phyloP scores from a whole-genome alignment of 805 yeast species.

The Ogataea neopini region DNA sequence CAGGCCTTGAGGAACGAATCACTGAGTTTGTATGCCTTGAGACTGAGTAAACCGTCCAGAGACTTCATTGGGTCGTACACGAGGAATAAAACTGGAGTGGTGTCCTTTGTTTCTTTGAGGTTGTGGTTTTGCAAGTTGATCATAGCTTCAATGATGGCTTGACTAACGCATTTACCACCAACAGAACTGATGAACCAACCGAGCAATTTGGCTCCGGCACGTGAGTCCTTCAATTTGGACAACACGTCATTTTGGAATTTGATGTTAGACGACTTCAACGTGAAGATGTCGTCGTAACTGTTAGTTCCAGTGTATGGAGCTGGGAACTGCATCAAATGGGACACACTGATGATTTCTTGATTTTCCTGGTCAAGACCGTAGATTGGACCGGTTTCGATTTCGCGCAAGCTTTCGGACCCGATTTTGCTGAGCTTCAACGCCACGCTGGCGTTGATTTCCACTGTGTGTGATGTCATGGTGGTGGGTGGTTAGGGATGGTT shows the following conservation, averaged over 20 bases:
- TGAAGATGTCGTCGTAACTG: conserved; percentile 52
- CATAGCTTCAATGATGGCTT: conserved; percentile 67
- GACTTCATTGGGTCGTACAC: conserved; percentile 72
- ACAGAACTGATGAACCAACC: conserved; percentile 81
- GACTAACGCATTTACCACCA: conserved; percentile 68
- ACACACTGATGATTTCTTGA: conserved; percentile 41
- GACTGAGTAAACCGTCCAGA: conserved; percentile 58
- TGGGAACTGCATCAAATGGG: conserved; percentile 73
- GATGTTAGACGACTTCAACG: conserved; percentile 55
- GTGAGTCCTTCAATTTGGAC: conserved; percentile 58
- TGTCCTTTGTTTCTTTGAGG: conserved; percentile 29
- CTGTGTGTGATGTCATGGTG: conserved; percentile 23
- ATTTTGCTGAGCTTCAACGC: conserved; percentile 65
- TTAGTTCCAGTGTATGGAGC: conserved; percentile 26
- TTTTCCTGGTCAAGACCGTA: conserved; percentile 67
- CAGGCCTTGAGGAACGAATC: conserved; percentile 54
- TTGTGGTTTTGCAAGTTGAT: conserved; percentile 53
- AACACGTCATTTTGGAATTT: conserved; percentile 70
- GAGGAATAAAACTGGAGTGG: conserved; percentile 47
- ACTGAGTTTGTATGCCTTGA: conserved; percentile 71
- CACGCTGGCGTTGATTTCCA: conserved; percentile 52
- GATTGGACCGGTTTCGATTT: conserved; percentile 66
- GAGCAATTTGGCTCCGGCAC: conserved; percentile 65
- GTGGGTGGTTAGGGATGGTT: not conserved
- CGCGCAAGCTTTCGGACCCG: conserved; percentile 62